These are phyloP conservation scores for Calycina marina DNA, from an alignment of 2,329 filamentous ascomycete species.

Conservation along the genomic window DNA sequence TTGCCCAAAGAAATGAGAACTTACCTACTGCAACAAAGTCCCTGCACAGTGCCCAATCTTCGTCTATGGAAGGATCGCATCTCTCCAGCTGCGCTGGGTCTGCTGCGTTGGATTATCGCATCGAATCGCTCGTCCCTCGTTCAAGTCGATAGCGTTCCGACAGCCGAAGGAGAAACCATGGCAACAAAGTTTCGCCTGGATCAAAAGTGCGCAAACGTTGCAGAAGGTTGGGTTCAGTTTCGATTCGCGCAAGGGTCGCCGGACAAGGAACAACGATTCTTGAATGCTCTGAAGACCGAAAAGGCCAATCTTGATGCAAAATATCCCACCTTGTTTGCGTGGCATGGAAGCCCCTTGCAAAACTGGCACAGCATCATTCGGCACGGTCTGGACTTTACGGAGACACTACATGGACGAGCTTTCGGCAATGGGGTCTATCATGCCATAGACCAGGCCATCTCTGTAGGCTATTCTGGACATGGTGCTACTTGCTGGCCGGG, in stretches of 20 bases:
- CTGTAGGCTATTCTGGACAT: constrained; percentile 22
- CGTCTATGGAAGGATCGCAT: constrained; percentile 43
- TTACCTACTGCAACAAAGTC: constrained; percentile 27
- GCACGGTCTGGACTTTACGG: constrained; percentile 61
- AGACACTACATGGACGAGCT: constrained; percentile 47
- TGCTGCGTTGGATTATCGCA: constrained; percentile 78
- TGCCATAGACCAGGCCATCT: constrained; percentile 42
- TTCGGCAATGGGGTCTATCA: constrained; percentile 77
- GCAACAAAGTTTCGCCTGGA: constrained; percentile 15
- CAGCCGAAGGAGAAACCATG: constrained; percentile 14
- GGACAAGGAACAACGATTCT: constrained; percentile 69
- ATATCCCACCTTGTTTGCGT: constrained; percentile 66
- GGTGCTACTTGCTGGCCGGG: constrained; percentile 40
- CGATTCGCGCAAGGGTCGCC: constrained; percentile 78
- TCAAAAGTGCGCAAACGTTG: constrained; percentile 42
- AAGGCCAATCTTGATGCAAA: constrained; percentile 20
- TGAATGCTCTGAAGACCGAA: constrained; percentile 40
- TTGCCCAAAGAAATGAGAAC: constrained; percentile 40
- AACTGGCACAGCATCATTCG: constrained; percentile 92
- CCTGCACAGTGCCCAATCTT: constrained; percentile 19
- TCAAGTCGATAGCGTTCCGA: constrained; percentile 41
- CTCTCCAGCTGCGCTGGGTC: constrained; percentile 46
- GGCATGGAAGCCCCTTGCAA: constrained; percentile 61
- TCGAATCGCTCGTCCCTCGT: constrained; percentile 81
- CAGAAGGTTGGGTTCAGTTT: constrained; percentile 57